phyloP scores from a whole-genome alignment of 192 early-diverging fungal genomes.

The Pilobolus umbonatus region DNA sequence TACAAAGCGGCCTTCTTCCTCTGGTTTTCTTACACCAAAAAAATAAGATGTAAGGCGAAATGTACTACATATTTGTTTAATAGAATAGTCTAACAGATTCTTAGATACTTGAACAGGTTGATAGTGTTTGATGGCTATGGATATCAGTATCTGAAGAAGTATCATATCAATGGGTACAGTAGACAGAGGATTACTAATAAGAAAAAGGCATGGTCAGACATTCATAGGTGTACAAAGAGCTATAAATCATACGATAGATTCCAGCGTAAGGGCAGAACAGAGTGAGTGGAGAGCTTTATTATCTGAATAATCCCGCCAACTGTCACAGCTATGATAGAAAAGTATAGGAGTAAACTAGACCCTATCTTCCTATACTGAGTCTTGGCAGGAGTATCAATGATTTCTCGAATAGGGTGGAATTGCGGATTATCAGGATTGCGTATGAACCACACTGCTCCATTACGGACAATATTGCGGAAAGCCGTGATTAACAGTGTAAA shows the following conservation, averaged over 20 bases:
- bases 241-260: slow-evolving; percentile 50
- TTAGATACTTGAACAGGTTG: slow-evolving; percentile 54
- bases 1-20: slow-evolving; percentile 66
- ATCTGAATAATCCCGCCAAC: slow-evolving; percentile 46
- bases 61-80: slow-evolving; percentile 53
- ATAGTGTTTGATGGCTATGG: slow-evolving; percentile 53
- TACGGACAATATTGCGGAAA: slow-evolving; percentile 76
- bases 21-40: slow-evolving; percentile 56
- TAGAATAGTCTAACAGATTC: slow-evolving; percentile 47
- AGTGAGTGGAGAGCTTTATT: slow-evolving; percentile 21
- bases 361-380: slow-evolving; percentile 79
- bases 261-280: slow-evolving; percentile 60
- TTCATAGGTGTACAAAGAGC: background rate
- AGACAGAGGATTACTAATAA: background rate
- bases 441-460: slow-evolving; percentile 97
- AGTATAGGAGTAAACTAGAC: slow-evolving; percentile 81
- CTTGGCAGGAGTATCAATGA: slow-evolving; percentile 69
- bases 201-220: background rate
- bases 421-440: slow-evolving; percentile 91
- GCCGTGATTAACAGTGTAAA: slow-evolving; percentile 79
- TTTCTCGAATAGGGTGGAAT: slow-evolving; percentile 90
- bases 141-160: slow-evolving; percentile 67
- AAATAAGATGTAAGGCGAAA: slow-evolving; percentile 81
- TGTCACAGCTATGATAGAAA: slow-evolving; percentile 63
- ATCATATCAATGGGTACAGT: slow-evolving; percentile 24